Evolutionary conservation across 805 yeast species (phyloP).

Genomic region (Nakazawaea pomicola): DNA sequence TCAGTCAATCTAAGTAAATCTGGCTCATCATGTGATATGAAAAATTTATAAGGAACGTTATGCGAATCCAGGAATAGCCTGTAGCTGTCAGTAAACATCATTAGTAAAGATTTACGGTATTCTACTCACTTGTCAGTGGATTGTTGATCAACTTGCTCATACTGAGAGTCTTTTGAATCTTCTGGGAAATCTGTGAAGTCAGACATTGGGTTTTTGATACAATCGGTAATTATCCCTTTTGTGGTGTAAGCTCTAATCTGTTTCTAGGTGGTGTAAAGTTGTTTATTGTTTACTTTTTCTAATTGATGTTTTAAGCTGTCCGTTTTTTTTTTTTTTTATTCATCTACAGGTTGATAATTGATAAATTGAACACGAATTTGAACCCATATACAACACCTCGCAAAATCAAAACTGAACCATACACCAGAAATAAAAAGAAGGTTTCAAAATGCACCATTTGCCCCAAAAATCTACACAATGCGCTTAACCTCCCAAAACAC

Average conservation of each 20-base stretch:
- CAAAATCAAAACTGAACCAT: too few species aligned
- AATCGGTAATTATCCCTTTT: too few species aligned
- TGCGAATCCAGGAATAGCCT: slow-evolving; percentile 7
- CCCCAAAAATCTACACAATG: neutral
- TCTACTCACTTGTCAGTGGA: slow-evolving; percentile 1
- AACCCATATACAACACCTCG: too few species aligned
- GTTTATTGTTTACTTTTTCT: neutral
- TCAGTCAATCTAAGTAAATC: slow-evolving; percentile 8
- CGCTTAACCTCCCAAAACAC: slow-evolving; percentile 15
- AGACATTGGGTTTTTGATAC: too few species aligned
- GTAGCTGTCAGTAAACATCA: too few species aligned
- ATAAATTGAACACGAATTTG: too few species aligned
- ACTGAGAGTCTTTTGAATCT: neutral
- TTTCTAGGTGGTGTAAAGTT: slow-evolving; percentile 3
- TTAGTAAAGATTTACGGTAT: too few species aligned
- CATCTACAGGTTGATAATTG: too few species aligned
- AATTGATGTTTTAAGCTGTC: too few species aligned
- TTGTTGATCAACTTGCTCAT: neutral
- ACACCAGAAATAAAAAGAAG: neutral
- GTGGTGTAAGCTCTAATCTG: too few species aligned
- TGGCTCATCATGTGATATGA: slow-evolving; percentile 10
- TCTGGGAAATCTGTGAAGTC: slow-evolving; percentile 10
- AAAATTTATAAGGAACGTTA: slow-evolving; percentile 1
- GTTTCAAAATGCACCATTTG: neutral
- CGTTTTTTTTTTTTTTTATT: neutral